Percentiles rank a stretch among this genome's conserved stretches.
phyloP scores from a whole-genome alignment of 2,329 filamentous ascomycete genomes.

The Celoporthe dispersa region DNA sequence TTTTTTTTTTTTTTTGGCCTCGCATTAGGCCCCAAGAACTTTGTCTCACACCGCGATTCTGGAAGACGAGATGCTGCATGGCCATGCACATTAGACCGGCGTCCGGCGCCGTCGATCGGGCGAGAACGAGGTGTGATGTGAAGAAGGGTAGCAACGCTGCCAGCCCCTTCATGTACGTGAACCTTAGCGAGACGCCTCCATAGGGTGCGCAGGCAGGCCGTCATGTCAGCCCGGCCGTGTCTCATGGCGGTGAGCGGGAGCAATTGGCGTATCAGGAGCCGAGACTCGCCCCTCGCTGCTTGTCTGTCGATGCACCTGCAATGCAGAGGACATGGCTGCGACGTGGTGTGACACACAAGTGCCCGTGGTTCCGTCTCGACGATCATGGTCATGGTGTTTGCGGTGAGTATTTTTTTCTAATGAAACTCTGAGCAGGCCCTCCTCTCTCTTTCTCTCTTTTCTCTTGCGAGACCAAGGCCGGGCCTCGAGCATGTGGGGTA shows the following conservation, averaged over 20 bases:
- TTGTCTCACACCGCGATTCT: background rate
- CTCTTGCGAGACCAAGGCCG: background rate
- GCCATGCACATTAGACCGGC: background rate
- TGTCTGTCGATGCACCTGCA: background rate
- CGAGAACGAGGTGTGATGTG: background rate
- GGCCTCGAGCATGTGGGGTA: conserved; percentile 11
- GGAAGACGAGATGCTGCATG: background rate
- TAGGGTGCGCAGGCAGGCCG: conserved; percentile 1
- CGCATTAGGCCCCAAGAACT: background rate
- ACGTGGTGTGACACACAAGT: conserved; percentile 5
- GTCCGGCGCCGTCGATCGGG: background rate
- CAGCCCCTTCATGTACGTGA: too few relatives aligned
- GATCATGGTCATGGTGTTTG: background rate
- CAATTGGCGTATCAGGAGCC: conserved; percentile 19
- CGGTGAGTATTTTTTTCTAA: background rate
- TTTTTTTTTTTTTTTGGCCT: background rate
- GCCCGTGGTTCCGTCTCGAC: background rate
- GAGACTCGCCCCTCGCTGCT: background rate
- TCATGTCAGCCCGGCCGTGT: conserved; percentile 9
- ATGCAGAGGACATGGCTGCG: background rate
- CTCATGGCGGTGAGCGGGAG: conserved; percentile 12
- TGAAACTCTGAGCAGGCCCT: background rate
- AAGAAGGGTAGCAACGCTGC: background rate
- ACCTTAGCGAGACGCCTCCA: conserved; percentile 1
- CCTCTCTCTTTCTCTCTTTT: background rate